Conservation (phyloP, 345 rosid genomes). For the Lumnitzera racemosa region DNA sequence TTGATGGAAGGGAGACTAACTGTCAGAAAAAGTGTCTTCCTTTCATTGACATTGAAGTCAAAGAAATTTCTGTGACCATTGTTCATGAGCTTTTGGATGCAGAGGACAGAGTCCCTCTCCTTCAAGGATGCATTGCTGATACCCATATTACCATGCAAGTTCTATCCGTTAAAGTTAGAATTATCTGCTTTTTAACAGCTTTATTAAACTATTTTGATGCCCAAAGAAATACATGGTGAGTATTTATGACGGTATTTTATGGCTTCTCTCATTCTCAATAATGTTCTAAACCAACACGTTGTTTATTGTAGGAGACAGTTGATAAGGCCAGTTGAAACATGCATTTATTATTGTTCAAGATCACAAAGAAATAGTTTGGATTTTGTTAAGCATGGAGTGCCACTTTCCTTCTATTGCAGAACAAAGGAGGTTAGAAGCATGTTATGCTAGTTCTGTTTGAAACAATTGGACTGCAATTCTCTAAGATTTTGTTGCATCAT, state of each 20-base stretch:
- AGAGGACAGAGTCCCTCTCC: conserved; percentile 61
- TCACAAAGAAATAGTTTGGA: conserved; percentile 26
- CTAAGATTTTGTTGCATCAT: conserved; percentile 17
- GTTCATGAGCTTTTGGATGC: conserved; percentile 68
- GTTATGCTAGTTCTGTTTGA: neutral
- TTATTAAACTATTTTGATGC: conserved; percentile 57
- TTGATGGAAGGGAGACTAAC: conserved; percentile 24
- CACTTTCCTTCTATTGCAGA: conserved; percentile 70
- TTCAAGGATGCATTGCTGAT: conserved; percentile 47
- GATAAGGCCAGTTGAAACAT: conserved; percentile 59
- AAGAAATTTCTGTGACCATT: conserved; percentile 51
- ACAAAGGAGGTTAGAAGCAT: conserved; percentile 47
- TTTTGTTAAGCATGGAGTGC: conserved; percentile 32
- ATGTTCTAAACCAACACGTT: neutral
- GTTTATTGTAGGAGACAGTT: conserved; percentile 59
- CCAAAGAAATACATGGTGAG: conserved; percentile 61
- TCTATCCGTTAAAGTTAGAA: conserved; percentile 55
- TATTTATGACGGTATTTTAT: conserved; percentile 5
- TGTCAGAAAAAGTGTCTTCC: conserved; percentile 37
- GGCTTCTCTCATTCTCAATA: conserved; percentile 7
- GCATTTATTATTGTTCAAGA: conserved; percentile 54
- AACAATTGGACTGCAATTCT: neutral
- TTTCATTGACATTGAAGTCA: conserved; percentile 40
- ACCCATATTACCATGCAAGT: conserved; percentile 47
- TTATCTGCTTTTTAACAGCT: conserved; percentile 43